Base-by-base conservation (phyloP, 306 rosid species). In the Chamaecrista fasciculata region DNA sequence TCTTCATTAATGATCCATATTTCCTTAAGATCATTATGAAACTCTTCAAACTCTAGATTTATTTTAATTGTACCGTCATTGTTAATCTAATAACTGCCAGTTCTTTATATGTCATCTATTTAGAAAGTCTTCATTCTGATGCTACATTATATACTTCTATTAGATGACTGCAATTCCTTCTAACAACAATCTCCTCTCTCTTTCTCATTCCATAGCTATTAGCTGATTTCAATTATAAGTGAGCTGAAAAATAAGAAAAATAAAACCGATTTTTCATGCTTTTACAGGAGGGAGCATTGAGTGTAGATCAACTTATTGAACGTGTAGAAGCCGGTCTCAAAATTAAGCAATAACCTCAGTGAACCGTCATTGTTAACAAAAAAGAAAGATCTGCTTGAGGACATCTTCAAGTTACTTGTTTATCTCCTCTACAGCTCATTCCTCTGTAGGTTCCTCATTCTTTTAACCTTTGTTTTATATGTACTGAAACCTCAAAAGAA, bases 211-310 rank as follows among this genome's bases (percentile, higher is more conserved):
- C 6, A 0, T 40, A 7, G 14, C 20, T 11, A 57, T 19, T 14
- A 43, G 49, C 18, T 15, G 18, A 43, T 43, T 43, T 21, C 3
- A 6, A 2, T 10, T 18, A 5, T 47, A 11, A 7, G 4, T 71
- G 50, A 24, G 20, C 64, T 52, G 52, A 51, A 34, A 64, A 25
- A 19, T 69, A 1, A 11, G 9, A 53, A 61, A 4, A 48, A 2
- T 9, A 4, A 48, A 2, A 12, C 16, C 11, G 25, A 15, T 48
- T 33, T 66, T 53, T 14, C 24, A 64, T 74, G 23, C n/a, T 56
- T 39, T 36, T 71, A 50, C 79, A 87, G 88, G 90, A 87, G 81
- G 94, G 90, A 15, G 94, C 90, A 31, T 43, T 85, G 74, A 48
- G 68, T 59, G 94, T 77, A 43, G 67, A 72, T 53, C 86, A 87